Base-by-base conservation (phyloP, 305 asterid genomes). In the Fraxinus sp. region DNA sequence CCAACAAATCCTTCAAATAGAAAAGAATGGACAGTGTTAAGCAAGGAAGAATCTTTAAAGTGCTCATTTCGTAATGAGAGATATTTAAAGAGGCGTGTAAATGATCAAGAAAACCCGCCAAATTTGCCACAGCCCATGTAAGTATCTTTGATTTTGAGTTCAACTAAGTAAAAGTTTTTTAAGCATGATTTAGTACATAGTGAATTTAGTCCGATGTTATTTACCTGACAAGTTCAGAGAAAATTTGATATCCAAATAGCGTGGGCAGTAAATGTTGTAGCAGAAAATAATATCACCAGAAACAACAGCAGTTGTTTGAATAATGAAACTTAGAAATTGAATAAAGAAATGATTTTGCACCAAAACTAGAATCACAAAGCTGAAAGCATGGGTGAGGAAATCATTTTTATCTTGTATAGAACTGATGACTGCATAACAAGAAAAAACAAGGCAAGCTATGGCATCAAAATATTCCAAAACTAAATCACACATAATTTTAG, bases 1-100 rank as follows among this genome's bases (percentile, higher is more conserved):
- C 91, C 94, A 44, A 90, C 75, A 80, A 92, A 86, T 52, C 98
- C 99, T 95, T 79, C 1, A 55, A 39, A 73, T 76, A 30, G 72
- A 46, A 59, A 71, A 71, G 76, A 71, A 71, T 33, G 76, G 46
- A 11, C 46, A 30, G 6, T 71, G 76, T 71, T 33, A 71, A 33
- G 76, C 22, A 33, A 14, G 76, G 18, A 70, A 10, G 39, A 30
- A 32, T 70, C 41, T 30, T 22, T 66, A 16, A 32, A 11, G 41
- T 33, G 44, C 76, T 32, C 76, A 33, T 71, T 30, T 16, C 76
- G 9, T 71, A 14, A 28, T 14, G 11, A 16, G 44, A 14, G 46
- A 32, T 71, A 32, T 16, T 71, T 71, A 20, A 71, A 30, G 76
- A 30, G 76, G 20, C 41, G 35, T 7, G 24, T 33, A 71, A 71